Conservation (phyloP, 106 monocot genomes). For the Dactylorhiza incarnata region DNA sequence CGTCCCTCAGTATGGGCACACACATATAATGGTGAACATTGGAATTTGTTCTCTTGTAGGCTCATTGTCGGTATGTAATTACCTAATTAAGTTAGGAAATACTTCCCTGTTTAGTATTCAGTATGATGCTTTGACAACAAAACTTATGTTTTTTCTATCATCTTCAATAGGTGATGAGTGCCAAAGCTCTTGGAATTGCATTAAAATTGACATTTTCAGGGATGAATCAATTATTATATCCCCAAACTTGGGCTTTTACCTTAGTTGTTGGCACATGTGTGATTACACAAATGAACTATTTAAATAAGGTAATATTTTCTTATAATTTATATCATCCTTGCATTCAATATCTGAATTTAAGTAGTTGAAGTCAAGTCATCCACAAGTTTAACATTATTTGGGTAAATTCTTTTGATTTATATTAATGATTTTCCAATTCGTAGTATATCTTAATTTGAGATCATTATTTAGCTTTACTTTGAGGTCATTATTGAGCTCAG, state of each 20-base stretch:
- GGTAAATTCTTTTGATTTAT: no score
- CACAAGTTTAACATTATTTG: no score
- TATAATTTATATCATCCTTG: conserved; percentile 2
- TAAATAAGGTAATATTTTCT: conserved; percentile 60
- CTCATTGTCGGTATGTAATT: conserved; percentile 64
- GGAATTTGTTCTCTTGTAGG: conserved; percentile 89
- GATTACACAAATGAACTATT: conserved; percentile 85
- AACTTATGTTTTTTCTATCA: neutral
- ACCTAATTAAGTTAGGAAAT: neutral
- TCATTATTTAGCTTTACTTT: no score
- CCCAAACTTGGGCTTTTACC: conserved; percentile 75
- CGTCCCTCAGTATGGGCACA: conserved; percentile 71
- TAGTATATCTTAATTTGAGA: no score
- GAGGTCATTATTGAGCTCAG: no score
- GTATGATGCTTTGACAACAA: neutral
- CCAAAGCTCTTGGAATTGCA: conserved; percentile 84
- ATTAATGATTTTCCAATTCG: no score
- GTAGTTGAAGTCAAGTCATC: no score
- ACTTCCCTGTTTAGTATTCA: neutral
- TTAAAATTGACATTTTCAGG: conserved; percentile 85
- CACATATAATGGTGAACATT: conserved; percentile 84
- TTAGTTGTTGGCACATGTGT: conserved; percentile 63
- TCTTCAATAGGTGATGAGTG: conserved; percentile 76
- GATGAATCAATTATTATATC: conserved; percentile 81
- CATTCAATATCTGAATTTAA: neutral